A percentile compares a stretch with the other conserved stretches of the same genome.
These are phyloP conservation scores for Corchorus olitorius DNA, from an alignment of 345 rosid genomes.

Conservation along the genomic window DNA sequence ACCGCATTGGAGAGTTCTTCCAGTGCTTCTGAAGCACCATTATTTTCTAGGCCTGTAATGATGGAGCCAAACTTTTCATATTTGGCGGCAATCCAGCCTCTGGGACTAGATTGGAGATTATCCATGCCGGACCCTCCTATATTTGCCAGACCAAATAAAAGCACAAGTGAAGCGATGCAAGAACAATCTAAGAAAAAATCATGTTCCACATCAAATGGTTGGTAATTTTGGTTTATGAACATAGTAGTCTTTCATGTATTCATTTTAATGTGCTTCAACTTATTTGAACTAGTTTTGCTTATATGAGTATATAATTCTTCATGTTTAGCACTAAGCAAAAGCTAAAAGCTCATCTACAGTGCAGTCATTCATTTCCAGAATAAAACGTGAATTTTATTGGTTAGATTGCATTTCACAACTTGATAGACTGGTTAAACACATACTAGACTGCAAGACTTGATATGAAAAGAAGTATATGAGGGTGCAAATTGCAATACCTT, in stretches of 20 bases:
- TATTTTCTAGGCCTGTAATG: conserved; percentile 45
- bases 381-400: background rate
- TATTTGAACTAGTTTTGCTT: background rate
- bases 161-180: conserved; percentile 18
- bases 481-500: background rate
- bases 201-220: conserved; percentile 30
- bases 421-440: background rate
- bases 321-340: background rate
- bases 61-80: conserved; percentile 25
- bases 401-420: background rate
- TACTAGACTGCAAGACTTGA: background rate
- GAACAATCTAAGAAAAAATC: conserved; percentile 17
- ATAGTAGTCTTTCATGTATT: background rate
- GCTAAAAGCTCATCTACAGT: background rate
- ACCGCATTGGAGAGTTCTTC: conserved; percentile 17
- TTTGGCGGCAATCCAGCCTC: conserved; percentile 18
- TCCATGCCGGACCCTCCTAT: conserved; percentile 39
- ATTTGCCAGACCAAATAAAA: conserved; percentile 47
- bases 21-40: conserved; percentile 35
- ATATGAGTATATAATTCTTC: background rate
- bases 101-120: conserved; percentile 26
- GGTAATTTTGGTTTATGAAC: conserved; percentile 10
- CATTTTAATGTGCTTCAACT: background rate
- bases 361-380: background rate
- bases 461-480: background rate